Conservation (phyloP, 2,329 filamentous ascomycete genomes). For the Penicillium janthinellum region DNA sequence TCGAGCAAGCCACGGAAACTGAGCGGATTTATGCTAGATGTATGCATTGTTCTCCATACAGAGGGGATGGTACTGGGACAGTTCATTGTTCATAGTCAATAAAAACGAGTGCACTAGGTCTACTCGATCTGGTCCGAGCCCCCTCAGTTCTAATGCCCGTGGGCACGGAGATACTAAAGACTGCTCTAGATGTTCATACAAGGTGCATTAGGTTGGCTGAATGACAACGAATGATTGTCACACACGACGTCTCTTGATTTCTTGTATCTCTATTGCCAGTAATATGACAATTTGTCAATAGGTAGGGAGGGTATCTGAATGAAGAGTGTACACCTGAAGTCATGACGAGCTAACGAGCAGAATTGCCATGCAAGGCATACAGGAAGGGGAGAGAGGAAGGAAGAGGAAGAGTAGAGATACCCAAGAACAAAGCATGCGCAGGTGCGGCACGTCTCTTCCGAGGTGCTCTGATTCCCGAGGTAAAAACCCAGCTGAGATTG, state of each 20-base stretch:
- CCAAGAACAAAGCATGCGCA: neutral
- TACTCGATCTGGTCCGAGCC: too few species aligned
- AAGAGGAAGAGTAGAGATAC: neutral
- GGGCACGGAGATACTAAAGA: too few species aligned
- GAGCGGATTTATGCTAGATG: too few species aligned
- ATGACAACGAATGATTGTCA: neutral
- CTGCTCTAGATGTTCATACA: neutral
- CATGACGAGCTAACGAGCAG: conserved; percentile 17
- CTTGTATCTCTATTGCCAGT: neutral
- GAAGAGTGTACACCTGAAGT: conserved; percentile 29
- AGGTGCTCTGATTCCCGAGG: neutral
- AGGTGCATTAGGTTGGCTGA: neutral
- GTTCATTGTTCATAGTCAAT: too few species aligned
- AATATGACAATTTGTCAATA: neutral
- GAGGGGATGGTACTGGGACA: too few species aligned
- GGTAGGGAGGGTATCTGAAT: conserved; percentile 29
- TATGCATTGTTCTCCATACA: too few species aligned
- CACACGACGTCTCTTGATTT: neutral
- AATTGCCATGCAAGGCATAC: neutral
- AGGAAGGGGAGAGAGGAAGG: neutral
- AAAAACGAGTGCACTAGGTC: too few species aligned
- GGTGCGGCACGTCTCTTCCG: neutral
- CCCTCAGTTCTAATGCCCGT: too few species aligned
- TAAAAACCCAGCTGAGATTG: neutral
- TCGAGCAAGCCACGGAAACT: neutral